Evolutionary conservation across 2,329 filamentous ascomycete genomes (phyloP).

Genomic region (Pseudocercospora eumusae): DNA sequence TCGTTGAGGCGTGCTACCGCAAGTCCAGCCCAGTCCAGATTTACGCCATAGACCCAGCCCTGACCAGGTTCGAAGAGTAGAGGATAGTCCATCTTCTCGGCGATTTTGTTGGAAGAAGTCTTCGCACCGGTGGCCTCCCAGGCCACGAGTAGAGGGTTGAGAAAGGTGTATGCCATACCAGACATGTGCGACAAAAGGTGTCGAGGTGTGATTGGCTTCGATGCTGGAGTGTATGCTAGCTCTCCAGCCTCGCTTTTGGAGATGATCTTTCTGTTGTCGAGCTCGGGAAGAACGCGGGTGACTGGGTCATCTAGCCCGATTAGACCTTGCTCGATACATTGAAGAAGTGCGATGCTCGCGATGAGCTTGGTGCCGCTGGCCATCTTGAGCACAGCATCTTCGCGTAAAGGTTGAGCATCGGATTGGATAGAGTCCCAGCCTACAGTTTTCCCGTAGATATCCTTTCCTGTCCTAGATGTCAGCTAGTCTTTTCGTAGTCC

Average conservation of each 20-base stretch:
- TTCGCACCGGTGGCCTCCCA: slow-evolving; percentile 11
- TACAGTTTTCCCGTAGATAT: slow-evolving; percentile 26
- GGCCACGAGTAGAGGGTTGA: slow-evolving; percentile 39
- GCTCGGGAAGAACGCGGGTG: slow-evolving; percentile 49
- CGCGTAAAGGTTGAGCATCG: slow-evolving; percentile 30
- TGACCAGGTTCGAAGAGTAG: slow-evolving; percentile 52
- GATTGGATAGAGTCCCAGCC: slow-evolving; percentile 21
- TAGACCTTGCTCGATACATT: slow-evolving; percentile 56
- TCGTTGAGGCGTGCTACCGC: slow-evolving; percentile 51
- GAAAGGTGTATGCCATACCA: slow-evolving; percentile 50
- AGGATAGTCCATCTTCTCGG: slow-evolving; percentile 24
- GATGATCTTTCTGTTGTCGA: slow-evolving; percentile 37
- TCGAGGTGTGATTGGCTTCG: slow-evolving; percentile 14
- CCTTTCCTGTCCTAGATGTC: neutral
- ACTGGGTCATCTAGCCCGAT: slow-evolving; percentile 52
- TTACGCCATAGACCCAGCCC: slow-evolving; percentile 52
- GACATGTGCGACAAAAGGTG: slow-evolving; percentile 54
- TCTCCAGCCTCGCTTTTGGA: neutral
- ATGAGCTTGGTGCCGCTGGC: slow-evolving; percentile 50
- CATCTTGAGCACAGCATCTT: slow-evolving; percentile 36
- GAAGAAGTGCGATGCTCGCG: slow-evolving; percentile 55
- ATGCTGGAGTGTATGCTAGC: neutral
- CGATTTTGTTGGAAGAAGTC: slow-evolving; percentile 36
- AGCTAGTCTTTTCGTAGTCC: neutral
- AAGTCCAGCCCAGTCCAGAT: slow-evolving; percentile 53